These are phyloP conservation scores for Beta vulgaris DNA, from an alignment of 148 eudicot species.

Conservation along the genomic window DNA sequence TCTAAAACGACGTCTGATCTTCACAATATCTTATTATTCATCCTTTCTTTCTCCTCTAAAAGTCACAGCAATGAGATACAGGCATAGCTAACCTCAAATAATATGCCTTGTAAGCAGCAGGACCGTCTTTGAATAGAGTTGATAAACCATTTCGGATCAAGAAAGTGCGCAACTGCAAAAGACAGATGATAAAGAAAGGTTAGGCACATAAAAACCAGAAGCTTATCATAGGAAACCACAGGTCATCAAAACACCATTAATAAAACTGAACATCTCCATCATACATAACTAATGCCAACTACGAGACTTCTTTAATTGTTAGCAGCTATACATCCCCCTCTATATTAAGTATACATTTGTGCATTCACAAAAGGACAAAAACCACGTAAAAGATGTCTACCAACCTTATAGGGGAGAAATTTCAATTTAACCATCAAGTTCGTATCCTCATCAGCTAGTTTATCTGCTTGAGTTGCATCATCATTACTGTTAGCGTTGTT, in stretches of 20 bases:
- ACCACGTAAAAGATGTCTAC: background rate
- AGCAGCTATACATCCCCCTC: background rate
- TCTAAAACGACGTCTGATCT: background rate
- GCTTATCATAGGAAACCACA: background rate
- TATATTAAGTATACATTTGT: background rate
- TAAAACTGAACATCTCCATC: background rate
- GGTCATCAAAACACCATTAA: background rate
- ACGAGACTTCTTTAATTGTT: background rate
- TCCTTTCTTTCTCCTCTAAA: background rate
- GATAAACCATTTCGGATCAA: constrained; percentile 88
- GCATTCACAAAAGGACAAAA: background rate
- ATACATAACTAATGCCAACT: background rate
- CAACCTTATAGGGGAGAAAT: constrained; percentile 88
- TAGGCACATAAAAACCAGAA: background rate
- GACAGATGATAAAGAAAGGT: constrained; percentile 11
- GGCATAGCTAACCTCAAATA: constrained; percentile 55
- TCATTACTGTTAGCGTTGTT: constrained; percentile 28
- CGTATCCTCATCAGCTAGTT: constrained; percentile 91
- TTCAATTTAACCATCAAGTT: constrained; percentile 94
- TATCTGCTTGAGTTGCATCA: constrained; percentile 38
- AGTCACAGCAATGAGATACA: background rate
- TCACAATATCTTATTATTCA: background rate
- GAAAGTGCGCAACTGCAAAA: constrained; percentile 76
- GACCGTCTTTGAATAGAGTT: constrained; percentile 81
- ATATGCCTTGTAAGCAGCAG: constrained; percentile 73